Evolutionary conservation across 179 eudicot species (phyloP), one percentile per base, ranked within the genome.

Genomic region (Sideroxylon spinosum): DNA sequence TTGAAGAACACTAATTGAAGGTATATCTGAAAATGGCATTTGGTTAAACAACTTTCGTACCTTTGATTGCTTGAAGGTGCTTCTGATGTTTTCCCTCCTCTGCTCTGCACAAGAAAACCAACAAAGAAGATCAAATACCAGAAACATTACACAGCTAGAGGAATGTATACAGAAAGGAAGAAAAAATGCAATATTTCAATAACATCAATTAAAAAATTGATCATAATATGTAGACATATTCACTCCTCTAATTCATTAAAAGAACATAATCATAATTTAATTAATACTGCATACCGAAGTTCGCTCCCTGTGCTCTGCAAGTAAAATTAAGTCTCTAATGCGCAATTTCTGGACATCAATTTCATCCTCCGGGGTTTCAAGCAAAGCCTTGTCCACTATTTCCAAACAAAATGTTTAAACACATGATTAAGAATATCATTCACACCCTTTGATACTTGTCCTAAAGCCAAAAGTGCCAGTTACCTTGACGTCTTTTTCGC

Each of bases 281-380:
- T 14, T 56, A 17, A 14, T 49, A 80, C n/a, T 63, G 64, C 78
- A 59, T 87, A 92, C 97, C 72, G 78, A 79, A 48, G 82, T 79
- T 76, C 86, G 88, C 82, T 93, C 97, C 81, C 75, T 87, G 78
- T 90, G 71, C 73, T 94, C 98, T 69, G 89, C 96, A 17, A 87
- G 85, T 73, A 88, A 71, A 74, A 93, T 85, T 81, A 94, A 61
- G 79, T 93, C 97, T 88, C 83, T 90, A 52, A 94, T 75, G 70
- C 87, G 85, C 81, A 93, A 77, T 60, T 74, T 88, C 48, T 69
- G 84, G 67, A 73, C 32, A 78, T 93, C 97, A 78, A 94, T 80
- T 77, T 89, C 92, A 50, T 93, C 94, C 84, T 91, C 94, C 6
- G 96, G 94, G 25, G 85, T 88, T 79, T 91, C 91, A 68, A 93